Percentiles rank a stretch among this genome's conserved stretches.
Evolutionary conservation across 2,329 filamentous ascomycete species (phyloP).

Genomic region (Aschersonia sp.): DNA sequence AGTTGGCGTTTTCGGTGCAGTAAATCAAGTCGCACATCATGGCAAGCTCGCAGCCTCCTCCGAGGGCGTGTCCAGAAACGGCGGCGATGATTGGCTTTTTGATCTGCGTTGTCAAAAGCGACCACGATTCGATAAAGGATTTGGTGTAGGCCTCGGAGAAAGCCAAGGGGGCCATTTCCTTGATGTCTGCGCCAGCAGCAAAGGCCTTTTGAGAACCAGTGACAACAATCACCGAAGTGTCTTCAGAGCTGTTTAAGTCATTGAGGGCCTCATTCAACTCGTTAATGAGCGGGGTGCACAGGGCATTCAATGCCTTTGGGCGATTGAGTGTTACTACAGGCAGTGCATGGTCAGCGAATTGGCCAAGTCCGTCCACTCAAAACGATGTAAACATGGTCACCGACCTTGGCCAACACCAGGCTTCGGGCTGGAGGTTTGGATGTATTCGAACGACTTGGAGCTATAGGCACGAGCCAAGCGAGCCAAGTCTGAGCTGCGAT

Average conservation of each 20-base stretch:
- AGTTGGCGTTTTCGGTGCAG: conserved; percentile 72
- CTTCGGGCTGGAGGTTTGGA: conserved; percentile 68
- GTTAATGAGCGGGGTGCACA: conserved; percentile 77
- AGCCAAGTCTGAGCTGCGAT: conserved; percentile 37
- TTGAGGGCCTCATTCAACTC: conserved; percentile 74
- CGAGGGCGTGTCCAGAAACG: conserved; percentile 86
- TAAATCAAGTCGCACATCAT: conserved; percentile 97
- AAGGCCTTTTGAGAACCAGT: conserved; percentile 86
- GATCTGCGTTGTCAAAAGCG: conserved; percentile 63
- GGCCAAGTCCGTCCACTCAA: neutral
- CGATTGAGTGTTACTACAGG: conserved; percentile 74
- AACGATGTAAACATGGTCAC: neutral
- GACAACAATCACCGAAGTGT: conserved; percentile 64
- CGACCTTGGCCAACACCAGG: conserved; percentile 81
- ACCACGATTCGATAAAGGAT: conserved; percentile 95
- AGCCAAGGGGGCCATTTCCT: conserved; percentile 90
- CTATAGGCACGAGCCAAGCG: conserved; percentile 38
- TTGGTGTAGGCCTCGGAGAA: conserved; percentile 77
- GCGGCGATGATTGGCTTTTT: conserved; percentile 93
- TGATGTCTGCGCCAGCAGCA: conserved; percentile 93
- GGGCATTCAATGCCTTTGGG: conserved; percentile 88
- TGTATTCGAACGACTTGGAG: conserved; percentile 56
- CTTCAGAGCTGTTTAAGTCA: conserved; percentile 53
- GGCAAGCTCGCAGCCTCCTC: conserved; percentile 89
- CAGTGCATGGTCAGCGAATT: neutral